These are phyloP conservation scores for Dactylellina leptospora DNA, from an alignment of 2,329 filamentous ascomycete species.

Conservation along the genomic window DNA sequence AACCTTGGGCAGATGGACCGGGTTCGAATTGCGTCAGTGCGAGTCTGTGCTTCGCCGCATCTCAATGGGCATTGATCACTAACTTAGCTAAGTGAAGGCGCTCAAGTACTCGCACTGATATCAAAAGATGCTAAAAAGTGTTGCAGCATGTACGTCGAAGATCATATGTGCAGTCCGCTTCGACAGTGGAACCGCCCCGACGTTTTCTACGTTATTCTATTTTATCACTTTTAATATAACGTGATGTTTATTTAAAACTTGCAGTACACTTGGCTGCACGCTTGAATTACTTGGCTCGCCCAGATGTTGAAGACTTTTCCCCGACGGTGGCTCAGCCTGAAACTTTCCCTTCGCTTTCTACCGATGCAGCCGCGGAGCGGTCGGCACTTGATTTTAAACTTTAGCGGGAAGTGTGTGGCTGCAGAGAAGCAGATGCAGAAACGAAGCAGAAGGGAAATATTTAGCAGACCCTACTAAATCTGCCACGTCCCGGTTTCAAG, in stretches of 20 bases:
- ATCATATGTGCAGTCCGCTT: too few species aligned
- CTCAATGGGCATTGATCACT: too few species aligned
- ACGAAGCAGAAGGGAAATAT: not conserved
- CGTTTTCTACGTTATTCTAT: not conserved
- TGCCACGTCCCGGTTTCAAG: not conserved
- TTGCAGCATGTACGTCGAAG: too few species aligned
- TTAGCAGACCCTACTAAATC: not conserved
- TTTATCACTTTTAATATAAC: conserved; percentile 22
- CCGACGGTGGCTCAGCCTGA: conserved; percentile 5
- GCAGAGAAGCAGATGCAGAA: not conserved
- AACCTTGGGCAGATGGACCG: too few species aligned
- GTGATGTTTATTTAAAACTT: conserved; percentile 19
- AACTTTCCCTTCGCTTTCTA: not conserved
- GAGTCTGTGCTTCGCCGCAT: too few species aligned
- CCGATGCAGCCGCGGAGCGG: not conserved
- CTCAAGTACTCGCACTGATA: too few species aligned
- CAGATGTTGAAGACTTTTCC: not conserved
- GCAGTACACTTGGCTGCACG: not conserved
- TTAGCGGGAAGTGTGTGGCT: not conserved
- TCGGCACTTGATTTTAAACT: not conserved
- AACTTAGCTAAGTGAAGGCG: too few species aligned
- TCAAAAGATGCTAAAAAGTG: too few species aligned
- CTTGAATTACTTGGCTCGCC: not conserved
- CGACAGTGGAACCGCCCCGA: not conserved
- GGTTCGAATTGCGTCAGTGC: too few species aligned